Conservation (phyloP, 140 eudicot species). For the Cichorium intybus region DNA sequence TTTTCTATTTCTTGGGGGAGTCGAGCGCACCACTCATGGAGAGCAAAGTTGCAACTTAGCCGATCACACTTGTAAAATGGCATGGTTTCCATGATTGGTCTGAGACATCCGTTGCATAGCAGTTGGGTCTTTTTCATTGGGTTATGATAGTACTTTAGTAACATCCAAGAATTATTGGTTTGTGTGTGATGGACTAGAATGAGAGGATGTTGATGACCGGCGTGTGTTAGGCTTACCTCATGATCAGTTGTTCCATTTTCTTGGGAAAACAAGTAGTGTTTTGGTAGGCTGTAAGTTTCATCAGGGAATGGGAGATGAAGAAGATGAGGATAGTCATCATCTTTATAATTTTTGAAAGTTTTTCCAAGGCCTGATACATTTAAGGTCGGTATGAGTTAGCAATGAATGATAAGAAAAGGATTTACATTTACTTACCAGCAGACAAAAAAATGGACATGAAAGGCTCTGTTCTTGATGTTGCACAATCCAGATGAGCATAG, state of each 20-base stretch:
- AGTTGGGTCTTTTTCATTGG: slow-evolving; percentile 22
- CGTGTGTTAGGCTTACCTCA: too few relatives aligned
- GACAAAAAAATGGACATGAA: background rate
- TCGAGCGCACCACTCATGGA: slow-evolving; percentile 20
- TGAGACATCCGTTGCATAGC: slow-evolving; percentile 13
- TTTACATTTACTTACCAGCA: background rate
- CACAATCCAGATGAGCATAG: slow-evolving; percentile 12
- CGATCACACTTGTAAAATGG: slow-evolving; percentile 6
- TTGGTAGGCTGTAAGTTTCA: background rate
- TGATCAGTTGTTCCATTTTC: background rate
- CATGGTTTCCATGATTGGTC: background rate
- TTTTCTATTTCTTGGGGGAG: background rate
- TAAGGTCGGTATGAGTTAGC: background rate
- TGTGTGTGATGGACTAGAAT: background rate
- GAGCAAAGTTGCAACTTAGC: slow-evolving; percentile 3
- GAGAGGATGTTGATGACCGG: slow-evolving; percentile 1
- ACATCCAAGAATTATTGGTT: too few relatives aligned
- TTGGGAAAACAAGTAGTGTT: background rate
- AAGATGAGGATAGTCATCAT: background rate
- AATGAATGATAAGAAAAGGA: too few relatives aligned
- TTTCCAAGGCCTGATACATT: background rate
- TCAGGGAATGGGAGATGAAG: background rate
- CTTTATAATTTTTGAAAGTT: background rate
- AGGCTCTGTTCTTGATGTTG: background rate
- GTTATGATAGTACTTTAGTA: background rate